phyloP scores from a whole-genome alignment of 306 rosid genomes.

The Amphicarpaea edgeworthii region DNA sequence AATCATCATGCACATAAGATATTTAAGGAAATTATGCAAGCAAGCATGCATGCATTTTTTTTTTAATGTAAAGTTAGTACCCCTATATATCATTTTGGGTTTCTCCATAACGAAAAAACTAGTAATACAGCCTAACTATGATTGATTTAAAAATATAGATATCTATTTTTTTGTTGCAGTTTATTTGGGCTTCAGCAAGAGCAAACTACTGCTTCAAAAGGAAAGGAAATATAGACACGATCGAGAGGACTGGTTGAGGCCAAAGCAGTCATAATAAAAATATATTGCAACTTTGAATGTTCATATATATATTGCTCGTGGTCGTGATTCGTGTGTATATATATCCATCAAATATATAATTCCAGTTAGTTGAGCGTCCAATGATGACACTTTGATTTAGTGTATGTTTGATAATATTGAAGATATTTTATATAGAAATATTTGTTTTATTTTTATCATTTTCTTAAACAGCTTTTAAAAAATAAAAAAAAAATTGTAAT shows the following conservation, averaged over 20 bases:
- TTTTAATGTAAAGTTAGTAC: too few relatives aligned
- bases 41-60: not conserved
- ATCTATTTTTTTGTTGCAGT: not conserved
- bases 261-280: conserved; percentile 19
- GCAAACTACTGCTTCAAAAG: conserved; percentile 17
- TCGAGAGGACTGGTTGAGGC: conserved; percentile 2
- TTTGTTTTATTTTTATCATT: not conserved
- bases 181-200: conserved; percentile 24
- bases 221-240: conserved; percentile 3
- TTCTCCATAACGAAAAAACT: not conserved
- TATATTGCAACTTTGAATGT: conserved; percentile 27
- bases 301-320: not conserved
- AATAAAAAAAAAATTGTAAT: not conserved
- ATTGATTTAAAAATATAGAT: not conserved
- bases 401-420: not conserved
- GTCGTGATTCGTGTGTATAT: too few relatives aligned
- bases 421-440: not conserved
- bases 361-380: not conserved
- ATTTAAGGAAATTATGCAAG: not conserved
- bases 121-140: not conserved
- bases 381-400: not conserved
- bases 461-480: not conserved
- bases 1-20: not conserved
- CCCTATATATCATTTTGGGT: not conserved
- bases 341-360: not conserved